Base-by-base conservation (phyloP, 1,284 basidiomycete genomes). In the Phylloporus sp. region DNA sequence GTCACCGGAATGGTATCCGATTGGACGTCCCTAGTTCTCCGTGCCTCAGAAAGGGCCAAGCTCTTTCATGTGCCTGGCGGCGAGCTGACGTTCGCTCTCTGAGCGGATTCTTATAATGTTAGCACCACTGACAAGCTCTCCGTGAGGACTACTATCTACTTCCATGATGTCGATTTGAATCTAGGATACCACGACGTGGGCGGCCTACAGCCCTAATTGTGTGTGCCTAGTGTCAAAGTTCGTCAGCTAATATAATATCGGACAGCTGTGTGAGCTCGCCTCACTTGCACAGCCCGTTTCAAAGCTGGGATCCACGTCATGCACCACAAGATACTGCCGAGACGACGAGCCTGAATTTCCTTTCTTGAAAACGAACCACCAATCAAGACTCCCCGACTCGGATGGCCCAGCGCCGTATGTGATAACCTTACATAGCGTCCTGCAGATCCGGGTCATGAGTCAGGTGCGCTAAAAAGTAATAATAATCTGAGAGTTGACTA, bases 271-370 rank as follows among this genome's bases (percentile, higher is more conserved):
- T 20, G 34, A 15, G 40, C 58, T 22, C 55, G 40, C 10, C 47
- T 58, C 46, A 32, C 15, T 13, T 42, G 37, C 53, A 55, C 39
- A 55, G 53, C 53, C 28, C 24, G 54, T 56, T 42, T 56, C 54
- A 46, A 37, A 32, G 22, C 13, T 4, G 24, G 37, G 12, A 20
- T 26, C 28, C 18, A 17, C 39, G 17, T 7, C 26, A 11, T 42
- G 26, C 20, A 42, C 53, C 37, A 53, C 34, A 28, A 40, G 52
- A 37, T 32, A 32, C 32, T 17, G 52, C 34, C n/a, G 40, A 26
- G 51, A 13, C 26, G 18, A 61, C 47, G 37, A 37, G 15, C 37
- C 49, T 34, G 3, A 2, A 26, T 51, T 51, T 60, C 46, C 56
- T 26, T 61, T 59, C 40, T 20, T 29, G 39, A 24, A 26, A 32